These are phyloP conservation scores for Verticillium isaacii DNA, from an alignment of 2,329 filamentous ascomycete genomes.

Conservation along the genomic window DNA sequence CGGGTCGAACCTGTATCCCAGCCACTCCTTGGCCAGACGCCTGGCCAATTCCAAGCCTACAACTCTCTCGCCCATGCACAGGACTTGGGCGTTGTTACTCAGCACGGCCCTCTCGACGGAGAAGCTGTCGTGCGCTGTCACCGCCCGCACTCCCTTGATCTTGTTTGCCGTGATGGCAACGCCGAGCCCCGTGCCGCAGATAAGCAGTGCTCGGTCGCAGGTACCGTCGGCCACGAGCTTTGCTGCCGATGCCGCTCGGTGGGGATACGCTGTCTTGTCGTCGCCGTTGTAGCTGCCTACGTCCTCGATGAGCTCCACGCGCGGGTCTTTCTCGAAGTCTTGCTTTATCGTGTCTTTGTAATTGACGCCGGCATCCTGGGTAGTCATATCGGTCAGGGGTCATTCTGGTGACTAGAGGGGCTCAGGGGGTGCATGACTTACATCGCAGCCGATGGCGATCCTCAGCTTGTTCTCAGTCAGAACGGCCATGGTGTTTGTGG, in stretches of 20 bases:
- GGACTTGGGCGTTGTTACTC: slow-evolving; percentile 81
- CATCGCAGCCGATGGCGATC: slow-evolving; percentile 51
- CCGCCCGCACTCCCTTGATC: slow-evolving; percentile 76
- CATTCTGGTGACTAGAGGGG: not conserved
- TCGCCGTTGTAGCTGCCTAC: slow-evolving; percentile 62
- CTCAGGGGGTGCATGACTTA: slow-evolving; percentile 24
- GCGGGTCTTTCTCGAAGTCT: slow-evolving; percentile 62
- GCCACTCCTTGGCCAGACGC: slow-evolving; percentile 73
- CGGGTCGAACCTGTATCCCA: slow-evolving; percentile 76
- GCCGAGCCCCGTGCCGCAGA: slow-evolving; percentile 83
- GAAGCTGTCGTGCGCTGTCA: slow-evolving; percentile 85
- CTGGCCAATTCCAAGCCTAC: slow-evolving; percentile 77
- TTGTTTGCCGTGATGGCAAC: slow-evolving; percentile 91
- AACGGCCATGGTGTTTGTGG: not conserved
- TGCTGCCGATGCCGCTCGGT: slow-evolving; percentile 70
- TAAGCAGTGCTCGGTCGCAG: slow-evolving; percentile 72
- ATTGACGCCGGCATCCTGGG: slow-evolving; percentile 63
- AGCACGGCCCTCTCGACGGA: slow-evolving; percentile 74
- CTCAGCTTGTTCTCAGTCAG: slow-evolving; percentile 34
- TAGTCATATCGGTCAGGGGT: not conserved
- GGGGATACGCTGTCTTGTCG: slow-evolving; percentile 80
- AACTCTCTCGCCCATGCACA: slow-evolving; percentile 82
- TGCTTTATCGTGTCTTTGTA: slow-evolving; percentile 78
- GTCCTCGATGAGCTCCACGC: slow-evolving; percentile 65
- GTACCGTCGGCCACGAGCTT: slow-evolving; percentile 55